phyloP scores from a whole-genome alignment of 805 yeast species.

The Candida schatavii region DNA sequence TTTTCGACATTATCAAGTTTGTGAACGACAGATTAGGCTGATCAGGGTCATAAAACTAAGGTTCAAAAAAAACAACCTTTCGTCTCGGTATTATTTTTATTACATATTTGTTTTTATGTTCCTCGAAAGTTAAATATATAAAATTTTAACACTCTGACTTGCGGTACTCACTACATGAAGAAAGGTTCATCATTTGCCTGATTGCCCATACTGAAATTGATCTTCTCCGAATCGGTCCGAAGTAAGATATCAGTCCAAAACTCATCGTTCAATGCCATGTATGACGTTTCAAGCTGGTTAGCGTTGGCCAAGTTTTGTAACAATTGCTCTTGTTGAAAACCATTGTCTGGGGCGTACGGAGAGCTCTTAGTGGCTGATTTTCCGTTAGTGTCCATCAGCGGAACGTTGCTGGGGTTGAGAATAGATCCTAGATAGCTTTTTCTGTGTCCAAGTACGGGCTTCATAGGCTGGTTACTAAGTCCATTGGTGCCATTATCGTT shows the following conservation, averaged over 20 bases:
- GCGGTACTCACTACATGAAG: no score
- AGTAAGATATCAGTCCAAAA: conserved; percentile 61
- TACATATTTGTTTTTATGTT: no score
- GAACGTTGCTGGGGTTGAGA: background rate
- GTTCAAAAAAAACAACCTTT: no score
- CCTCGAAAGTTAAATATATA: no score
- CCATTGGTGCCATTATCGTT: background rate
- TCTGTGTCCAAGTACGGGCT: background rate
- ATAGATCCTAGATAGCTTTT: background rate
- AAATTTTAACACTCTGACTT: no score
- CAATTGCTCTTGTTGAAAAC: background rate
- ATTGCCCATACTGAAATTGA: conserved; percentile 22
- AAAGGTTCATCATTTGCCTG: background rate
- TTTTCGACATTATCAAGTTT: conserved; percentile 13
- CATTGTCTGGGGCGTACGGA: background rate
- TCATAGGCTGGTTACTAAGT: background rate
- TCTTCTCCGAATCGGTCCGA: conserved; percentile 30
- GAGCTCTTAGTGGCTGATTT: background rate
- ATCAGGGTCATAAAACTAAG: no score
- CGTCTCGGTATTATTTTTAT: no score
- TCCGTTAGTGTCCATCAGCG: background rate
- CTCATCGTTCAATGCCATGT: conserved; percentile 61
- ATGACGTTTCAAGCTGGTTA: conserved; percentile 45
- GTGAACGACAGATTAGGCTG: conserved; percentile 14
- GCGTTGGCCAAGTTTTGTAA: conserved; percentile 20